Base-by-base conservation (phyloP, 2,329 filamentous ascomycete species). In the Leptographium lundbergii region DNA sequence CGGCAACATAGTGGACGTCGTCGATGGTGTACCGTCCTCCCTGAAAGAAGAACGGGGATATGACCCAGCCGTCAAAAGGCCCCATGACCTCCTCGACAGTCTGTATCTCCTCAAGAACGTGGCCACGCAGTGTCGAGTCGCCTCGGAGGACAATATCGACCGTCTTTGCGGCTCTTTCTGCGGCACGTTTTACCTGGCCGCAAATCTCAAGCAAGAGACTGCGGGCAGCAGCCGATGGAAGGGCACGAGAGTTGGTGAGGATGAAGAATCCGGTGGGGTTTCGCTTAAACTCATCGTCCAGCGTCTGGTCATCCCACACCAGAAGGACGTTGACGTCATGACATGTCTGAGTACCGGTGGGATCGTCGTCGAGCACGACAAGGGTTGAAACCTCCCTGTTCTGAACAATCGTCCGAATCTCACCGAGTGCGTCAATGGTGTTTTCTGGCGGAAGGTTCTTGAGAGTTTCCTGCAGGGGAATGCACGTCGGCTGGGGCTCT, bases 81-180 rank as follows among this genome's bases (percentile, higher is more conserved):
- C 80, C 80, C 0, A 82, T 70, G 1, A 77, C 75, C 1, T 71
- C 68, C 59, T 80, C 75, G 0, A 74, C 77, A 0, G 76, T 77
- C 72, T 96, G 89, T 19, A 89, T 91, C 82, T 95, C 95, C 17
- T 95, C 81, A 27, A 91, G 89, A 75, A 88, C 92, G 71, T 89
- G 85, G 61, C 91, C 91, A 52, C 96, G 89, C 73, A 96, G 82
- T 66, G 80, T 84, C 4, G 78, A 81, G 61, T 84, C 81, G 2
- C 80, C 75, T 0, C 81, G 72, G 0, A 84, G 71, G 0, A 84
- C 81, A 6, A 84, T 72, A 54, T 84, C 80, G 32, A 82, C 64
- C 6, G 71, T 70, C 0, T 65, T 68, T 0, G 73, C 70, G 4
- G 69, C 66, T 17, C 36, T 11, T 2, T 67, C 65, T 0, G 76